Percentiles rank a stretch among this genome's conserved stretches.
phyloP scores from a whole-genome alignment of 139 green algal species.

The Trebouxia sp. region DNA sequence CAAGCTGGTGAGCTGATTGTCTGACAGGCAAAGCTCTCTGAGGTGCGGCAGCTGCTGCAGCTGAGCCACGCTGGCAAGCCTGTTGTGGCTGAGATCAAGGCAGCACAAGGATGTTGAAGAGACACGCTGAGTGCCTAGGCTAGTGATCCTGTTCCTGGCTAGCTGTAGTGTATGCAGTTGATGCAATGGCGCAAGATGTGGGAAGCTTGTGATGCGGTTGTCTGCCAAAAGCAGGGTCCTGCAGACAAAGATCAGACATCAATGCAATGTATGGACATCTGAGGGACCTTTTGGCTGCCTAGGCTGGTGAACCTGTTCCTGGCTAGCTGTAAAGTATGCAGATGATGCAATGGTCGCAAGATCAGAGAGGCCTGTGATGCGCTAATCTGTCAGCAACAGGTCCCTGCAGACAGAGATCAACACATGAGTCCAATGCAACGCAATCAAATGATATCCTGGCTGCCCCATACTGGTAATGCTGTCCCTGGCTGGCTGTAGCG shows the following conservation, averaged over 20 bases:
- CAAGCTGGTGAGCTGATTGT: constrained; percentile 22
- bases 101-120: neutral
- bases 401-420: too few species aligned
- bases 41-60: constrained; percentile 7
- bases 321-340: too few species aligned
- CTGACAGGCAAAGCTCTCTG: neutral
- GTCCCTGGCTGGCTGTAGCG: too few species aligned
- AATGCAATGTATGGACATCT: neutral
- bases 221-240: neutral
- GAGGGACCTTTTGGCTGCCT: neutral
- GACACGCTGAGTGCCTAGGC: neutral
- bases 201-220: constrained; percentile 28
- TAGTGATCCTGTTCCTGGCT: neutral
- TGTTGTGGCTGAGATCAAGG: constrained; percentile 14
- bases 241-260: neutral
- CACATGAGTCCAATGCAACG: too few species aligned
- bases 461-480: too few species aligned
- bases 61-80: neutral
- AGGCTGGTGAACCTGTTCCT: too few species aligned
- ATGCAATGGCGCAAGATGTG: neutral
- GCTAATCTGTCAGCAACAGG: neutral
- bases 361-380: neutral
- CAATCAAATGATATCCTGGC: too few species aligned
- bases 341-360: too few species aligned
- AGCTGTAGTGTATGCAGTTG: neutral